Base-by-base conservation (phyloP, 2,329 filamentous ascomycete species). In the Xylaria arbuscula region DNA sequence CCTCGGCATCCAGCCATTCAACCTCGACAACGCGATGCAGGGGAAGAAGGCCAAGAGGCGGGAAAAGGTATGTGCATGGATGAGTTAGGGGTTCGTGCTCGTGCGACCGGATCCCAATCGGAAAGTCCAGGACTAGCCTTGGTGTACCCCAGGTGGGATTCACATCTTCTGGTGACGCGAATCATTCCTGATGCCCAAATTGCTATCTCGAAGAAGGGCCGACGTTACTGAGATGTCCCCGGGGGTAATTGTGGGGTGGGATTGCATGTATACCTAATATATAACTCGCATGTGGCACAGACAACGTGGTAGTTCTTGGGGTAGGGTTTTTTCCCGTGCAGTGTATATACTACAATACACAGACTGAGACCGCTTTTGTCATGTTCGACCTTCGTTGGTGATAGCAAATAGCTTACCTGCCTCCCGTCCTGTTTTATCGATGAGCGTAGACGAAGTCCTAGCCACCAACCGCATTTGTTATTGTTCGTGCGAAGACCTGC, bases 101-200 rank as follows among this genome's bases (percentile, higher is more conserved):
- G 65, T 70, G 64, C 68, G 60, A 70, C 64, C 60, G 60, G 64
- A 67, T 70, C 56, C 55, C 57, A 63, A 61, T 67, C 68, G 68
- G 64, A 67, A 69, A 34, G 64, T 40, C 19, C 36, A 54, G 51
- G 19, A 4, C 42, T 40, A 38, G 28, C 34, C 32, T 34, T 47
- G 45, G 53, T 28, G 28, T 57, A 32, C 15, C 53, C 53, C 22
- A 22, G 54, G 54, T 42, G 24, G 34, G 45, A 57, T 66, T 62
- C 9, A 24, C 56, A 53, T 66, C 32, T 54, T 62, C 28, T 50
- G 57, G 32, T 28, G 60, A 57, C 51, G 68, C 57, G 65, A 70
- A 62, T 70, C 60, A 54, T 50, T 65, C 40, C 15, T 56, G 40
- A 58, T 47, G 54, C 58, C 57, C 58, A 70, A 59, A 70, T 70